phyloP scores from a whole-genome alignment of 2,329 filamentous ascomycete species.

The Penicillium sp. region DNA sequence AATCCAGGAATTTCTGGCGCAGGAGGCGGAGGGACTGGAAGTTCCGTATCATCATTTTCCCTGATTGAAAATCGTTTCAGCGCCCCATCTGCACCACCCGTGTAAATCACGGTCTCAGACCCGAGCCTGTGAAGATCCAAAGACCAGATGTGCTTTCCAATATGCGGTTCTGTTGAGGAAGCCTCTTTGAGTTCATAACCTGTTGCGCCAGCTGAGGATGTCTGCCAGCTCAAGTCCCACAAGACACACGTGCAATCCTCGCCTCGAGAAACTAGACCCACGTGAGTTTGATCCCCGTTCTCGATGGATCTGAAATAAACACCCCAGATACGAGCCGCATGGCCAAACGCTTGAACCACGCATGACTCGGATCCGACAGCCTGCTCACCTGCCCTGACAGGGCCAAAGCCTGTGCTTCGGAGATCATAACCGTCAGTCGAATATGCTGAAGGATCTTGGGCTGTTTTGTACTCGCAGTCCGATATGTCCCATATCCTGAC shows the following conservation, averaged over 20 bases:
- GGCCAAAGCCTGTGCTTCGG: conserved; percentile 66
- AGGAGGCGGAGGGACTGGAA: not conserved
- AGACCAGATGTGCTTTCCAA: conserved; percentile 91
- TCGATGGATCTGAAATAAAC: conserved; percentile 63
- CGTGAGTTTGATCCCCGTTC: conserved; percentile 20
- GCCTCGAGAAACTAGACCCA: conserved; percentile 74
- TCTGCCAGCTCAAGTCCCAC: conserved; percentile 62
- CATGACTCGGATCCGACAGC: conserved; percentile 47
- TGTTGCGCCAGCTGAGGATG: conserved; percentile 9
- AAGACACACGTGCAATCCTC: conserved; percentile 78
- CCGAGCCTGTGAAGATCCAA: conserved; percentile 48
- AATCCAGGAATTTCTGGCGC: not conserved
- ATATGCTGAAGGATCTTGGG: conserved; percentile 37
- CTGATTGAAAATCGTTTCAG: conserved; percentile 43
- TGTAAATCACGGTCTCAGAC: conserved; percentile 56
- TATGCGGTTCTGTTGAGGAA: conserved; percentile 65
- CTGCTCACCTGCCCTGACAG: conserved; percentile 34
- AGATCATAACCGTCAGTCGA: conserved; percentile 39
- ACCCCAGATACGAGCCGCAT: conserved; percentile 86
- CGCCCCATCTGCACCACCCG: conserved; percentile 82
- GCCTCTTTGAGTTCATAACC: conserved; percentile 42
- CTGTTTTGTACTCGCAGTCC: conserved; percentile 43
- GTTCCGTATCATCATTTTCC: conserved; percentile 5
- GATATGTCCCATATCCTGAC: conserved; percentile 86
- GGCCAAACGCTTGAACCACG: conserved; percentile 78